phyloP scores from a whole-genome alignment of 108 stramenopile species.

The Nannochloropsis oceanica region DNA sequence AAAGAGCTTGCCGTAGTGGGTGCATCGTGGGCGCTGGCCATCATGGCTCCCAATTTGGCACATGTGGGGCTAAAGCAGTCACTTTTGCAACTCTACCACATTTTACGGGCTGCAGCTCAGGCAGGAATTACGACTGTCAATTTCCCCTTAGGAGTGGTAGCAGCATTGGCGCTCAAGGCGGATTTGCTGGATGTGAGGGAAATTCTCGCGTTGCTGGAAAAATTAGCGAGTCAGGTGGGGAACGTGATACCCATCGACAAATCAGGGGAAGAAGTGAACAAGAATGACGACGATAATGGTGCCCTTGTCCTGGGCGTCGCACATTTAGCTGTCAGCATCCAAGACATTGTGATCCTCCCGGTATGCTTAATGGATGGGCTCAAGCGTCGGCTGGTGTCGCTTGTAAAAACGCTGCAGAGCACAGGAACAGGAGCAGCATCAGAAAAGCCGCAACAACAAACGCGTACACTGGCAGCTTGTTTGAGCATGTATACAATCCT shows the following conservation, averaged over 20 bases:
- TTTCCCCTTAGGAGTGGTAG: background rate
- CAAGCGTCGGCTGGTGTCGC: background rate
- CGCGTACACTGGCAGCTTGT: background rate
- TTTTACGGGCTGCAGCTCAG: background rate
- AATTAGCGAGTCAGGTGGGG: background rate
- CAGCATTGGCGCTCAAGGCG: background rate
- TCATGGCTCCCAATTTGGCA: background rate
- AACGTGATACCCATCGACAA: no score
- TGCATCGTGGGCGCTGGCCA: background rate
- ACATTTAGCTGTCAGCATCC: background rate
- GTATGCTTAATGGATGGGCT: background rate
- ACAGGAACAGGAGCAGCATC: background rate
- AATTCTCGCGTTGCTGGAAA: background rate
- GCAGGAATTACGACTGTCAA: background rate
- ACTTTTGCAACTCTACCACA: background rate
- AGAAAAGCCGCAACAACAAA: background rate
- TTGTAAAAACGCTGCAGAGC: background rate
- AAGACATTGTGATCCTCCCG: background rate
- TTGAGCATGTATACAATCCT: background rate
- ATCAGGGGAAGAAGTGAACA: no score
- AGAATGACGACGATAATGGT: background rate
- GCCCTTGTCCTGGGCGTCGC: background rate
- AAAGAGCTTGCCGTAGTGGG: background rate
- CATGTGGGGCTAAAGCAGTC: background rate
- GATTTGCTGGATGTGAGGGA: background rate